phyloP scores from a whole-genome alignment of 257 asterid species.

The Solanum chilense region DNA sequence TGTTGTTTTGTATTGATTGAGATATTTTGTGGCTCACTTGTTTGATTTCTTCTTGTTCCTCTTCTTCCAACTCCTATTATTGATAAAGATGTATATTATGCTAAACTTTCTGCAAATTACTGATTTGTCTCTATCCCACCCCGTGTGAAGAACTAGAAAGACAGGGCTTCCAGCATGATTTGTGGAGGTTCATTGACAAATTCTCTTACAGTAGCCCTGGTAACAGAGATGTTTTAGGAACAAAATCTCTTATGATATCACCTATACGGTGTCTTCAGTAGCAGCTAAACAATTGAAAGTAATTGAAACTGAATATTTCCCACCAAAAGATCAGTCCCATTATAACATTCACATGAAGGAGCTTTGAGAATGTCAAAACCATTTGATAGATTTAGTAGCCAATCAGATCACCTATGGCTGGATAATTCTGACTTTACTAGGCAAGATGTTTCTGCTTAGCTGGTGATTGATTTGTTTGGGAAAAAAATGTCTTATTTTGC shows the following conservation, averaged over 20 bases:
- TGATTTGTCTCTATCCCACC: background rate
- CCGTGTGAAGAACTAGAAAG: background rate
- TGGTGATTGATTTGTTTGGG: background rate
- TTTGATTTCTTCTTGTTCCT: background rate
- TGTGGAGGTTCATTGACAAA: background rate
- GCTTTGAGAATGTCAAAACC: background rate
- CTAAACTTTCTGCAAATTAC: background rate
- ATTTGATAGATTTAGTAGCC: background rate
- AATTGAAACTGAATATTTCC: background rate
- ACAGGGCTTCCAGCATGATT: background rate
- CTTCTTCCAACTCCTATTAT: background rate
- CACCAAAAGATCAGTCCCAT: background rate
- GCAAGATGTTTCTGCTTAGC: background rate
- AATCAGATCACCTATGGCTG: background rate
- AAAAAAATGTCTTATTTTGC: background rate
- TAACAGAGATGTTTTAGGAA: background rate
- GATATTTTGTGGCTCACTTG: background rate
- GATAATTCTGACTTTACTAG: background rate
- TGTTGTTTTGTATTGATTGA: background rate
- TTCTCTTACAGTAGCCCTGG: background rate
- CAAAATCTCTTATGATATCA: background rate
- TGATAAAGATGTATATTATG: background rate
- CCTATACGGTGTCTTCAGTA: background rate
- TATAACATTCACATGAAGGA: background rate
- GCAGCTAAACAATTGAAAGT: background rate